Evolutionary conservation across 2,329 filamentous ascomycete genomes (phyloP), one percentile per base, ranked within the genome.

Genomic region (Aureobasidium sp.): DNA sequence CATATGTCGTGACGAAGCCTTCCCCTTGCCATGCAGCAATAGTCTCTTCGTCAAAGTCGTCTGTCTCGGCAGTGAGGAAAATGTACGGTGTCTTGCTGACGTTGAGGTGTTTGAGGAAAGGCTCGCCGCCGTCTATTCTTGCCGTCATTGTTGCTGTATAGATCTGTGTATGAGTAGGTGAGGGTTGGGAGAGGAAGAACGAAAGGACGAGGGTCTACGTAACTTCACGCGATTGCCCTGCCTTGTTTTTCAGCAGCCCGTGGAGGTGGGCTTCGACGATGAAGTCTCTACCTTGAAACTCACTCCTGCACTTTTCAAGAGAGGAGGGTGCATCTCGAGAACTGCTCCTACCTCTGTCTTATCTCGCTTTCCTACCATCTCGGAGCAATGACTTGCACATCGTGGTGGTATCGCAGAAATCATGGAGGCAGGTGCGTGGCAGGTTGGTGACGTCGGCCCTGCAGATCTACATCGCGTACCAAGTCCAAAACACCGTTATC

Each of bases 1-100:
- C 70, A 67, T 87, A 87, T 29, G 77, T 73, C 2, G 84, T 78
- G 19, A 79, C 74, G 68, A 86, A 87, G 1, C 84, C 85, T 69
- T 87, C 85, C 42, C 82, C 78, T 33, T 76, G 73, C 82, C 83
- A 86, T 60, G 80, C 77, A 48, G 78, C 74, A 61, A 83, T 70
- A 0, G 78, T 81, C 45, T 79, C 76, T 19, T 75, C 69, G 68
- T 86, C 83, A 67, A 86, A 86, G 27, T 81, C 77, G n/a, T 78
- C 74, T 14, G 78, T 78, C 64, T 82, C 80, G 29, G 78, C 76
- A 3, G 79, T 79, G 47, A 82, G 72, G 65, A 80, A 76, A n/a
- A 82, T 69, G 60, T 74, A 69, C 15, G 75, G 75, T 17, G 75
- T 76, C 65, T 74, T 76, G 63, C 73, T 70, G 64, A 73, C 73